Evolutionary conservation across 2,329 filamentous ascomycete species (phyloP).

Genomic region (Trichoderma breve): DNA sequence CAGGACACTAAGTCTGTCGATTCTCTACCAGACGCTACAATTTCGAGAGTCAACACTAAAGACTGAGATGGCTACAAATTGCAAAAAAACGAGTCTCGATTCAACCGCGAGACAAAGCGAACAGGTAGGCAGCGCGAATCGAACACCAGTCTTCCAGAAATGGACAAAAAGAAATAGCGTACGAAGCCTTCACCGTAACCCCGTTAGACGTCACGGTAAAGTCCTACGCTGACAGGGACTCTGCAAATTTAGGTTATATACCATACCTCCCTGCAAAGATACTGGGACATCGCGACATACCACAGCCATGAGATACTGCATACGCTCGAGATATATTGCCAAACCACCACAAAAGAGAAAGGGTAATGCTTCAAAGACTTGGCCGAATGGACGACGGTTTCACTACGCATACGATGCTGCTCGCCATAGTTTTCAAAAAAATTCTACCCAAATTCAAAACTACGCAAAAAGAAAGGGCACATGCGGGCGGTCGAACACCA

Average conservation of each 20-base stretch:
- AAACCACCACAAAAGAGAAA: background rate
- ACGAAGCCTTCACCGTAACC: background rate
- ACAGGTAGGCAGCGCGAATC: background rate
- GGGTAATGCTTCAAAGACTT: background rate
- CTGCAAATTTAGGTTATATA: background rate
- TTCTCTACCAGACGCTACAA: too few species aligned
- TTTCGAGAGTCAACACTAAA: background rate
- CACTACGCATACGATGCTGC: background rate
- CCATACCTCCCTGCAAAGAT: background rate
- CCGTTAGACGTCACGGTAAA: background rate
- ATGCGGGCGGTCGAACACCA: background rate
- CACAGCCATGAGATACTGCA: background rate
- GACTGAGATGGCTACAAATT: background rate
- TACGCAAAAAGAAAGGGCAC: background rate
- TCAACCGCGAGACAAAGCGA: background rate
- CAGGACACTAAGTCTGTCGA: background rate
- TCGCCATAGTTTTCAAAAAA: background rate
- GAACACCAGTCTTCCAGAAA: background rate
- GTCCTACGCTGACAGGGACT: background rate
- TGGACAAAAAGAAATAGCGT: background rate
- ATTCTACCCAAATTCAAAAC: background rate
- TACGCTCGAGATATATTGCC: background rate
- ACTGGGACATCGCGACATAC: background rate
- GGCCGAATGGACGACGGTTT: background rate
- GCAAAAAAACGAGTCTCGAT: background rate